Evolutionary conservation across 2,329 filamentous ascomycete species (phyloP), one percentile per base, ranked within the genome.

Genomic region (Penicillium thymicola): DNA sequence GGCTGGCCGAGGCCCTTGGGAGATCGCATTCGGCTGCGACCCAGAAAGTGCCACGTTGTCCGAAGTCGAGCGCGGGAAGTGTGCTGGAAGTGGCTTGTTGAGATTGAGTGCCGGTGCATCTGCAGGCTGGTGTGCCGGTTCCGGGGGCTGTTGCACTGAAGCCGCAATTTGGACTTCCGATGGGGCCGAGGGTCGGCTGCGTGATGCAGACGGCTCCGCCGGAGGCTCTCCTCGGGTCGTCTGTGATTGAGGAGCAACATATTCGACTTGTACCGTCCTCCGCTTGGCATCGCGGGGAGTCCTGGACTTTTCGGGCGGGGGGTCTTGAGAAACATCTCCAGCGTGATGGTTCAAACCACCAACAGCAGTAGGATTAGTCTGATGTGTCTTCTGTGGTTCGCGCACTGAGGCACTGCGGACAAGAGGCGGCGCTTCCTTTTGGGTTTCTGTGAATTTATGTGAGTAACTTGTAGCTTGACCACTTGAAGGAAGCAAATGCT

Each of bases 201-300:
- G 61, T 14, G 61, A 50, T 46, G 59, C 61, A 36, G 69, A 65
- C 27, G 62, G 16, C 10, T 51, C 57, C 18, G 37, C 18, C 10
- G 54, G 55, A 14, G 53, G 55, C 60, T 84, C 84, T 30, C 89
- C 91, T 62, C 93, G 85, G 60, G 88, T 83, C 0, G 93, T 97
- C 69, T 93, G 87, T 6, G 91, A 95, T 27, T 88, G 87, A 25
- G 94, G 94, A 21, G 92, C 89, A 55, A 97, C 94, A 74, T 99
- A 99, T 78, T 99, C 94, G 59, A 99, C 90, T 76, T 99, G 94
- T 0, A 99, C 91, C 0, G 94, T 99, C 66, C 92, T 86, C 55
- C 94, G 87, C 76, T 97, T 97, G 67, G 89, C 89, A 71, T 97
- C 92, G 64, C 92, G 88, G 32, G 79, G 75, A 8, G 81, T 77